A percentile compares a stretch with the other conserved stretches of the same genome.
phyloP scores from a whole-genome alignment of 441 rosid species.

The Jatropha multifida region DNA sequence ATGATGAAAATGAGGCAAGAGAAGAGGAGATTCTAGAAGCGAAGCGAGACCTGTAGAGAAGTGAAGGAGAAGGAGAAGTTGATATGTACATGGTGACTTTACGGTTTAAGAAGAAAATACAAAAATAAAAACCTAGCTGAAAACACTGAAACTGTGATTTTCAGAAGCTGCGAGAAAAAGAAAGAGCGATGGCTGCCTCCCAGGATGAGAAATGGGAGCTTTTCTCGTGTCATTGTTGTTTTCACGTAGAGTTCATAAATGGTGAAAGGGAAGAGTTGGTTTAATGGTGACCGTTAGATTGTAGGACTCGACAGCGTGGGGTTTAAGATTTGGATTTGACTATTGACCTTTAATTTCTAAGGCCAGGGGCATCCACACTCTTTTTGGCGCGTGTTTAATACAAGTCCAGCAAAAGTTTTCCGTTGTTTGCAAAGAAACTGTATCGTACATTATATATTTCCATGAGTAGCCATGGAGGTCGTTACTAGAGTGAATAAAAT shows the following conservation, averaged over 20 bases:
- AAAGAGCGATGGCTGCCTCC: background rate
- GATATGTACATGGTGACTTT: background rate
- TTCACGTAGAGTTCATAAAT: background rate
- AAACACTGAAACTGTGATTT: background rate
- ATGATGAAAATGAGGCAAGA: background rate
- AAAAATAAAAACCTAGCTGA: no score
- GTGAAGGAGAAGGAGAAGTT: conserved; percentile 31
- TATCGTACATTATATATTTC: no score
- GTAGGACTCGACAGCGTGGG: no score
- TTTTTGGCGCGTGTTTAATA: no score
- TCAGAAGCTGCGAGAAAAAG: background rate
- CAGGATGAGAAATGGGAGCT: background rate
- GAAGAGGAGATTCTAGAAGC: conserved; percentile 10
- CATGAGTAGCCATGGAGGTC: no score
- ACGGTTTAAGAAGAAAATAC: no score
- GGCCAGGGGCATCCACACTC: no score
- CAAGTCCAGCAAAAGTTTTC: no score
- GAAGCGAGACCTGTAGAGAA: background rate
- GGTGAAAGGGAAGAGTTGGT: background rate
- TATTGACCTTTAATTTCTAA: no score
- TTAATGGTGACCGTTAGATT: background rate
- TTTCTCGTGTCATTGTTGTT: background rate
- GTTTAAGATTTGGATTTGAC: no score
- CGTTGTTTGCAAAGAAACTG: no score
- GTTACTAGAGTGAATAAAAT: no score